Conservation (phyloP, 2,329 filamentous ascomycete species). For the Ophiostoma tasmaniense region DNA sequence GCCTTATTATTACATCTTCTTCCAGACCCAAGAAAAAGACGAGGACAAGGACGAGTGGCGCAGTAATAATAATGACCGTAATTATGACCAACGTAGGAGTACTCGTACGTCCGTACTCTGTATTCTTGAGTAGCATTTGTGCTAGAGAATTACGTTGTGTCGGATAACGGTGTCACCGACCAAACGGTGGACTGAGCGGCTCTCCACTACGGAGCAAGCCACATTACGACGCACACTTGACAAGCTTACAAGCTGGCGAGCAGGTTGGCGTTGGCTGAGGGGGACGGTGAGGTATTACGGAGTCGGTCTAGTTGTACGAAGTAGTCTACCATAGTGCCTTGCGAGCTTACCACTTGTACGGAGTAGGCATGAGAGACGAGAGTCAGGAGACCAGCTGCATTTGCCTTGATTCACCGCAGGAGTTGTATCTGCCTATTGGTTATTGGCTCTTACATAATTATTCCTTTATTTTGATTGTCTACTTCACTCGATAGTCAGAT, state of each 20-base stretch:
- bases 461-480: background rate
- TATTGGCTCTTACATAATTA: background rate
- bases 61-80: background rate
- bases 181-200: background rate
- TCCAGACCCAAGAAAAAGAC: background rate
- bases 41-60: background rate
- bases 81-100: background rate
- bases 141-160: background rate
- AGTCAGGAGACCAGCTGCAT: background rate
- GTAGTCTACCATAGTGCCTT: background rate
- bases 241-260: background rate
- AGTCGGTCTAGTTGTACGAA: background rate
- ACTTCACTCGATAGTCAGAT: background rate
- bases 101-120: background rate
- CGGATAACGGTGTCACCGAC: conserved; percentile 1
- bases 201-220: conserved; percentile 1
- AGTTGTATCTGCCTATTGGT: background rate
- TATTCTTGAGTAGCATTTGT: background rate
- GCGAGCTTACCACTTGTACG: background rate
- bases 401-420: background rate
- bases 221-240: background rate
- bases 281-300: background rate
- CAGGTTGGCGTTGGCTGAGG: background rate
- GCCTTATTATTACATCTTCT: background rate
- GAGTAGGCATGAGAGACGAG: background rate